Percentiles rank a stretch among this genome's conserved stretches.
phyloP scores from a whole-genome alignment of 73 alveolate species.

The Tetrahymena malaccensis region DNA sequence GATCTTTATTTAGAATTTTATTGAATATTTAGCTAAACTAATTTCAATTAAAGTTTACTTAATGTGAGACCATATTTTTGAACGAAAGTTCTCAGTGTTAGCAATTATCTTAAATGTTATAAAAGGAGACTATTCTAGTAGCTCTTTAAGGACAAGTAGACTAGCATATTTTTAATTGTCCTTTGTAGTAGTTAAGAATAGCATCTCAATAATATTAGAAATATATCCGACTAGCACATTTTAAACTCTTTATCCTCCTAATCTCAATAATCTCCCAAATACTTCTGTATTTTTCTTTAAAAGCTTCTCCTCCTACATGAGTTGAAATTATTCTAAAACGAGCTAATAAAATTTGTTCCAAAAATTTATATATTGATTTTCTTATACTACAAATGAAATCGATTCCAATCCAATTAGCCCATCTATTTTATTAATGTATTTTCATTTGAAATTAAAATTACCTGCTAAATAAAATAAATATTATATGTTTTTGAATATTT shows the following conservation, averaged over 20 bases:
- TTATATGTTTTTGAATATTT: neutral
- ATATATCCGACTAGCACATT: neutral
- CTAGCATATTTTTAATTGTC: neutral
- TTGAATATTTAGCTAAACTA: neutral
- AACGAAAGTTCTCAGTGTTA: neutral
- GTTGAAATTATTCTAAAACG: neutral
- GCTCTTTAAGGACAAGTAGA: neutral
- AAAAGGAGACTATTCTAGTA: neutral
- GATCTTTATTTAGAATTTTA: neutral
- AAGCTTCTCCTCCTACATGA: slow-evolving; percentile 14
- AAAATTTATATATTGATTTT: neutral
- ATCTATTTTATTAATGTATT: neutral
- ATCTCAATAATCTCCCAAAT: slow-evolving; percentile 37
- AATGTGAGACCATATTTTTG: neutral
- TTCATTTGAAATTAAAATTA: neutral
- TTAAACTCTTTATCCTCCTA: slow-evolving; percentile 15
- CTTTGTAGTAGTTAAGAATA: neutral
- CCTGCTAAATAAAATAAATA: neutral
- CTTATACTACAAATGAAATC: neutral
- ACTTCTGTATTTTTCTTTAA: slow-evolving; percentile 38
- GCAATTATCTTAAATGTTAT: neutral
- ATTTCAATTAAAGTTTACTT: neutral
- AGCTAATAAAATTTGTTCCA: neutral
- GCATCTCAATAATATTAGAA: neutral
- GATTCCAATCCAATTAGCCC: neutral